A percentile compares a stretch with the other conserved stretches of the same genome.
These are phyloP conservation scores for Pulveroboletus sp. DNA, from an alignment of 768 basidiomycete genomes.

Conservation along the genomic window DNA sequence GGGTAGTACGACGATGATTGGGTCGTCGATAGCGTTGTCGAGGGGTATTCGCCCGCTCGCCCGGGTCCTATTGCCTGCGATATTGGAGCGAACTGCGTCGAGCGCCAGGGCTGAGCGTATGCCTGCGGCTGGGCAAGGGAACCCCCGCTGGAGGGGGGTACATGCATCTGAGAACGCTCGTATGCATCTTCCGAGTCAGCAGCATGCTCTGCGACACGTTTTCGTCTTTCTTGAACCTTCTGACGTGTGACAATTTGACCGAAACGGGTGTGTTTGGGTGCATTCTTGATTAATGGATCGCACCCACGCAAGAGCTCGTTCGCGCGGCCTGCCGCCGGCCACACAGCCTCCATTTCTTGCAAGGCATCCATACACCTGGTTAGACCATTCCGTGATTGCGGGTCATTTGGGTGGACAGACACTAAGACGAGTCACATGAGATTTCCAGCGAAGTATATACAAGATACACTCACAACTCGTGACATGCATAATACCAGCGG, in stretches of 20 bases:
- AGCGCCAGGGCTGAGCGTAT: constrained; percentile 29
- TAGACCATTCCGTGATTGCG: constrained; percentile 62
- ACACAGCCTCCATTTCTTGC: constrained; percentile 58
- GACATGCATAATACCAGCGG: constrained; percentile 76
- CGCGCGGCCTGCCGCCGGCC: constrained; percentile 75
- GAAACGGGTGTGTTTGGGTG: background rate
- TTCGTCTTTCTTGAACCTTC: constrained; percentile 37
- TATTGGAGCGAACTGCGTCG: constrained; percentile 18
- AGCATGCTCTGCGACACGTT: constrained; percentile 56
- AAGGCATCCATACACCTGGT: constrained; percentile 64
- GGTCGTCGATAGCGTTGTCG: constrained; percentile 5
- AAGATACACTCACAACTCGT: constrained; percentile 50
- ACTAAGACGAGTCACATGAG: constrained; percentile 37
- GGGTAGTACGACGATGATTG: constrained; percentile 38
- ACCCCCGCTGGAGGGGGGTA: constrained; percentile 1
- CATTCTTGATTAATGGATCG: constrained; percentile 31
- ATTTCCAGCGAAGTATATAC: background rate
- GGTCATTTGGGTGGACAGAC: constrained; percentile 58
- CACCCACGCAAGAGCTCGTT: constrained; percentile 67
- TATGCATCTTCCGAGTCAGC: constrained; percentile 35
- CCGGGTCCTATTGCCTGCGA: constrained; percentile 5
- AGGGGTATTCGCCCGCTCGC: constrained; percentile 10
- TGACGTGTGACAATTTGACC: constrained; percentile 13
- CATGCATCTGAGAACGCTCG: constrained; percentile 21
- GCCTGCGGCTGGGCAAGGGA: constrained; percentile 11